Percentiles rank a stretch among this genome's conserved stretches.
phyloP scores from a whole-genome alignment of 139 green algal genomes.

The Mychonastes homosphaera region DNA sequence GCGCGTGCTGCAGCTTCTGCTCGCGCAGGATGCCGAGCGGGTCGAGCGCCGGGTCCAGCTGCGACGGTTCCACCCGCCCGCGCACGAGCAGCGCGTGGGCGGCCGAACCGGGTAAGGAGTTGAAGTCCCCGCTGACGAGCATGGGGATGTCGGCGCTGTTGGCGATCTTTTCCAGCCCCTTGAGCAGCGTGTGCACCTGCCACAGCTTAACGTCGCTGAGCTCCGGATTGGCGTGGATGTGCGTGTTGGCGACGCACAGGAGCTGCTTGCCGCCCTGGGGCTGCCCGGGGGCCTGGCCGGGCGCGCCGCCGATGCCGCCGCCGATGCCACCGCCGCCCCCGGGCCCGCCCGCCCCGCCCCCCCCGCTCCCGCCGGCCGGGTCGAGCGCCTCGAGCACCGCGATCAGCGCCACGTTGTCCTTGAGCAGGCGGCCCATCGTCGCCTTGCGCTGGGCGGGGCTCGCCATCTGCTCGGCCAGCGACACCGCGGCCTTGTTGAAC shows the following conservation, averaged over 20 bases:
- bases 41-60: conserved; percentile 44
- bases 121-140: conserved; percentile 97
- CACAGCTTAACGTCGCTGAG: conserved; percentile 97
- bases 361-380: conserved; percentile 28
- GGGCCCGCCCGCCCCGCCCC: background rate
- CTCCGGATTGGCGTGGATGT: conserved; percentile 98
- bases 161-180: conserved; percentile 98
- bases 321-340: conserved; percentile 10
- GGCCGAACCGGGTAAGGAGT: conserved; percentile 75
- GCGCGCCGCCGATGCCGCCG: background rate
- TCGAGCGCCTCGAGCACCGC: conserved; percentile 90
- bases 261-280: conserved; percentile 52
- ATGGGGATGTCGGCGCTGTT: conserved; percentile 86
- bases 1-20: conserved; percentile 45
- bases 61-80: conserved; percentile 52
- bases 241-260: conserved; percentile 97
- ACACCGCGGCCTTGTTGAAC: conserved; percentile 98
- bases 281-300: background rate
- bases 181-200: conserved; percentile 99
- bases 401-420: conserved; percentile 97
- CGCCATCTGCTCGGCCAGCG: conserved; percentile 69
- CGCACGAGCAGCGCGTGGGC: conserved; percentile 82
- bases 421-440: conserved; percentile 86
- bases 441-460: conserved; percentile 81
- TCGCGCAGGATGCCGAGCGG: conserved; percentile 44